A percentile compares a stretch with the other conserved stretches of the same genome.
These are phyloP conservation scores for Ustilago hordei DNA, from an alignment of 1,284 basidiomycete species.

Conservation along the genomic window DNA sequence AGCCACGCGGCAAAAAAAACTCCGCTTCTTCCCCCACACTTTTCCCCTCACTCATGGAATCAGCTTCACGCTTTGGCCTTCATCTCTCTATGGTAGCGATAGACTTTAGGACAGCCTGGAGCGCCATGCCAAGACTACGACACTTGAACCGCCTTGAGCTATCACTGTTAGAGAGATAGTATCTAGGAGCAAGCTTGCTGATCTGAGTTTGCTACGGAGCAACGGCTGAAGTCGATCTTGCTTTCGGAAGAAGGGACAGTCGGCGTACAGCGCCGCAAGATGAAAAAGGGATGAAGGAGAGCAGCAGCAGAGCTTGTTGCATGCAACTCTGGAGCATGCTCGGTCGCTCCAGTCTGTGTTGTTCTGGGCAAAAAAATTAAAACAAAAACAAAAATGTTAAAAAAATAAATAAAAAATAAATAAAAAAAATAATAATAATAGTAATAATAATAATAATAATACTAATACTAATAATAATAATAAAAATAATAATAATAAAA, in stretches of 20 bases:
- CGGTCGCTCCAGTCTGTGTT: conserved; percentile 5
- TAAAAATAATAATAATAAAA: too few relatives aligned
- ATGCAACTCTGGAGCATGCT: conserved; percentile 3
- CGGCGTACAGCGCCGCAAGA: conserved; percentile 2
- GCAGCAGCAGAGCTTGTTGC: too few relatives aligned
- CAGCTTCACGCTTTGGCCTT: not conserved
- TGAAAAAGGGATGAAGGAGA: not conserved
- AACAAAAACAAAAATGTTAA: not conserved
- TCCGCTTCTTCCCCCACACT: conserved; percentile 2
- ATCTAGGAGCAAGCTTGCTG: not conserved
- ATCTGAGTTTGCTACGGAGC: not conserved
- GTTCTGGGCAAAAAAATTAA: not conserved
- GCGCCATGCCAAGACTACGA: too few relatives aligned
- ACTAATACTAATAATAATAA: too few relatives aligned
- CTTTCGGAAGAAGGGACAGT: conserved; percentile 6
- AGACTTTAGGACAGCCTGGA: not conserved
- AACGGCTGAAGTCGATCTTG: not conserved
- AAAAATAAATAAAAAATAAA: not conserved
- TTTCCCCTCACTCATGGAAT: not conserved
- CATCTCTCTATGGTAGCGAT: not conserved
- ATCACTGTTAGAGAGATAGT: too few relatives aligned
- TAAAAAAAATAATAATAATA: too few relatives aligned
- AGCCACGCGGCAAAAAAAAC: conserved; percentile 4
- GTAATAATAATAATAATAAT: too few relatives aligned
- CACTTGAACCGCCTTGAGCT: too few relatives aligned